Base-by-base conservation (phyloP, 805 yeast species). In the Monosporozyma servazzii region DNA sequence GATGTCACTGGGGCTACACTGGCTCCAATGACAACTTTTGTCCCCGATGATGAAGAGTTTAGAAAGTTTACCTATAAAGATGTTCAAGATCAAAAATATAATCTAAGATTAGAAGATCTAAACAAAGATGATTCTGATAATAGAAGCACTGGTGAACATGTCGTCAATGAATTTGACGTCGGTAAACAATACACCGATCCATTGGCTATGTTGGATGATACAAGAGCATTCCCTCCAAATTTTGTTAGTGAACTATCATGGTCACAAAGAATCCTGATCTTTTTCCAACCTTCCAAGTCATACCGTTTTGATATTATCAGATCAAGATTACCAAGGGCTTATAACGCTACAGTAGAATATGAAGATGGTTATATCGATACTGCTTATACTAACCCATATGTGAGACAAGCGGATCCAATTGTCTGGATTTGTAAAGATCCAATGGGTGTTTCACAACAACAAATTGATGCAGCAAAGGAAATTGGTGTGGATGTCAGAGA, bases 341-440 rank as follows among this genome's bases (percentile, higher is more conserved):
- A 62, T 53, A 71, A 72, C 53, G 54, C 64, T 3, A 57, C 66
- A 3, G 60, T 71, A 23, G 61, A 56, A 18, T 72, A 72, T 51
- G 58, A 62, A 40, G 52, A 61, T 8, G 67, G 60, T 18, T 71
- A 63, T 45, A 48, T 64, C 41, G 63, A 64, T 5, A 50, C 60
- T 7, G 70, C 74, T 1, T 65, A 62, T 53, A 58, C 61, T 15
- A 64, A 64, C 30, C 66, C 69, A 18, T 54, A 56, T 43, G 66
- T 65, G 11, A 53, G 54, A 17, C 66, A 61, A 44, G 55, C 56
- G 29, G 65, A 58, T 39, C 87, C 88, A 30, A 76, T 76, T 51
- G 71, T 84, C 48, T 86, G 95, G 95, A 71, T 85, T 54, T 80
- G 85, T 43, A 76, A 71, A 57, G 95, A 86, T 66, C 71, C 76